Evolutionary conservation across 1,284 basidiomycete genomes (phyloP).

Genomic region (Moesziomyces globuligerus): DNA sequence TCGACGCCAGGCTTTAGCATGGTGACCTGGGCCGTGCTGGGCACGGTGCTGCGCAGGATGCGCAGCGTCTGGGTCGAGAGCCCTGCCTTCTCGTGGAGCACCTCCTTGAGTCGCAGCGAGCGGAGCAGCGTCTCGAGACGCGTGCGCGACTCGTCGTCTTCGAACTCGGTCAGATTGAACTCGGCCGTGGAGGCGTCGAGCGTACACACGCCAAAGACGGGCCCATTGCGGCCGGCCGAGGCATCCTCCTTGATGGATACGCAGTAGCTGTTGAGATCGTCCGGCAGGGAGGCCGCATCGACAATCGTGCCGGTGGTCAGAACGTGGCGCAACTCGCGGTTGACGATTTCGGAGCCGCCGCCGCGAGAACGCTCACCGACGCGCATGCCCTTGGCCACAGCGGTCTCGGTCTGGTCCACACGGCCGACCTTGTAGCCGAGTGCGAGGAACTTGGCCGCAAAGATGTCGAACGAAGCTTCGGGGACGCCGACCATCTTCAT

Average conservation of each 20-base stretch:
- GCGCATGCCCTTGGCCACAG: constrained; percentile 74
- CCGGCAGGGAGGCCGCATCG: constrained; percentile 85
- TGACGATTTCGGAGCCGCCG: constrained; percentile 69
- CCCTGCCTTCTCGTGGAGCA: constrained; percentile 86
- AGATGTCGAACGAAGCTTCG: constrained; percentile 84
- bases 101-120: constrained; percentile 90
- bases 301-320: constrained; percentile 97
- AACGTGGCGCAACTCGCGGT: constrained; percentile 88
- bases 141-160: constrained; percentile 91
- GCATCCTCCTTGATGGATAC: constrained; percentile 79
- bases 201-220: constrained; percentile 86
- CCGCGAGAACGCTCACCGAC: constrained; percentile 71
- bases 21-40: constrained; percentile 58
- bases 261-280: constrained; percentile 95
- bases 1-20: constrained; percentile 62
- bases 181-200: constrained; percentile 95
- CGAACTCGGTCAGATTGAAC: constrained; percentile 88
- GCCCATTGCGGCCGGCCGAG: constrained; percentile 33
- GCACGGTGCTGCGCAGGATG: constrained; percentile 57
- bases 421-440: constrained; percentile 91
- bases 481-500: constrained; percentile 98
- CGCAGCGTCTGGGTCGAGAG: constrained; percentile 53
- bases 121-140: constrained; percentile 92
- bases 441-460: constrained; percentile 70
- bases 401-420: constrained; percentile 96